Percentiles rank a stretch among this genome's conserved stretches.
Conservation (phyloP, 2,329 filamentous ascomycete genomes). For the Achaetomium macrosporum region DNA sequence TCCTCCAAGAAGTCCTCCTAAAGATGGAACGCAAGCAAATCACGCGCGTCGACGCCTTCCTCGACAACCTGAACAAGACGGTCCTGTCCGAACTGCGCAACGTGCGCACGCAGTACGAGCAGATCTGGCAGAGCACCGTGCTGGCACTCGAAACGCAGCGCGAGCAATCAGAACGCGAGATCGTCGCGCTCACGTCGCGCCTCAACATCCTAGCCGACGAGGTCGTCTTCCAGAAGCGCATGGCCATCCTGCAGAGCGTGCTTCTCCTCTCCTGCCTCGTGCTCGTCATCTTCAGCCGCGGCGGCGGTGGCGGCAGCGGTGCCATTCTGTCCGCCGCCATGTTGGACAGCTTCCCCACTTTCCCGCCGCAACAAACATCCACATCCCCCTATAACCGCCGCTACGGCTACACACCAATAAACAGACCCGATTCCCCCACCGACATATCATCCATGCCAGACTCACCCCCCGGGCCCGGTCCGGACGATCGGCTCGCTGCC, state of each 20-base stretch:
- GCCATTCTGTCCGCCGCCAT: conserved; percentile 21
- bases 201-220: conserved; percentile 92
- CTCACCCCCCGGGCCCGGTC: conserved; percentile 1
- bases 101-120: conserved; percentile 83
- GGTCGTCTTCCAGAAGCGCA: conserved; percentile 77
- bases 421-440: conserved; percentile 8
- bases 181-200: conserved; percentile 72
- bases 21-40: conserved; percentile 85
- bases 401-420: conserved; percentile 5
- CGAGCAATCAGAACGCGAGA: conserved; percentile 75
- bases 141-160: conserved; percentile 85
- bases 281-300: conserved; percentile 73
- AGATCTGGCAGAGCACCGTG: conserved; percentile 93
- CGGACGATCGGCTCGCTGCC: conserved; percentile 8
- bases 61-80: conserved; percentile 80
- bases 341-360: conserved; percentile 8
- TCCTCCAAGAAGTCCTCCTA: conserved; percentile 78
- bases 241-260: conserved; percentile 87
- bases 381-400: conserved; percentile 16
- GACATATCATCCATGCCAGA: neutral
- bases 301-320: conserved; percentile 26
- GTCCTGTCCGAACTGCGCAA: conserved; percentile 74
- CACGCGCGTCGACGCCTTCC: conserved; percentile 72
- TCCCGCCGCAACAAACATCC: conserved; percentile 2
- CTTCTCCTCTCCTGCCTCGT: conserved; percentile 81